Evolutionary conservation across 805 yeast species (phyloP), one percentile per base, ranked within the genome.

Genomic region (Millerago galiae): DNA sequence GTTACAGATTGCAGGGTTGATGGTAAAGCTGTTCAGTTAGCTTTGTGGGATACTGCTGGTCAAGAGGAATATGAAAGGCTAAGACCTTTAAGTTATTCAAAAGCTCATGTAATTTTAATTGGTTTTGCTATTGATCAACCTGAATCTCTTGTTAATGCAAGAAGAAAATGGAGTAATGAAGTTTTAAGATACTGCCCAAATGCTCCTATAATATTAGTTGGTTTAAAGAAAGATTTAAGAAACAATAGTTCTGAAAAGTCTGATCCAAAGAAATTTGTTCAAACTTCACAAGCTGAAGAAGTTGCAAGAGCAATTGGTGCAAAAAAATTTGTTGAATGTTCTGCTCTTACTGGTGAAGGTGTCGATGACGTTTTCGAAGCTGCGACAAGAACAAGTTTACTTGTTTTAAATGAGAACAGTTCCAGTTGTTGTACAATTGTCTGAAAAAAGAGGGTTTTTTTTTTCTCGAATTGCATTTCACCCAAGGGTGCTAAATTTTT

Each of bases 11-110:
- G 96, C 62, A 70, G 95, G 44, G 95, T 90, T 15, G 97, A 89
- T 57, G 96, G 96, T 4, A 89, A 88, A 52, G 83, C 93, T 13
- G 95, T 89, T 4, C 83, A 88, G 49, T 64, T 89, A 43, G 90
- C 95, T 2, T 65, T 89, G 21, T 89, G 97, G 96, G 97, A 89
- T 60, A 89, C 96, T 1, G 96, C 97, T 4, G 97, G 97, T 3
- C 96, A 89, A 64, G 97, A 89, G 66, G 97, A 89, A 63, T 89
- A 89, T 59, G 96, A 89, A 52, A 68, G 96, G 45, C 67, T 90
- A 45, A 75, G 96, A 47, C 96, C 96, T 1, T 67, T 90, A 50
- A 83, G 95, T 17, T 90, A 90, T 57, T 77, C 90, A 10, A 83
- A 86, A 54, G 95, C 96, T 2, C 85, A 90, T 61, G 84, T 86